Conservation (phyloP, 768 basidiomycete genomes). For the Amanita rimosa region DNA sequence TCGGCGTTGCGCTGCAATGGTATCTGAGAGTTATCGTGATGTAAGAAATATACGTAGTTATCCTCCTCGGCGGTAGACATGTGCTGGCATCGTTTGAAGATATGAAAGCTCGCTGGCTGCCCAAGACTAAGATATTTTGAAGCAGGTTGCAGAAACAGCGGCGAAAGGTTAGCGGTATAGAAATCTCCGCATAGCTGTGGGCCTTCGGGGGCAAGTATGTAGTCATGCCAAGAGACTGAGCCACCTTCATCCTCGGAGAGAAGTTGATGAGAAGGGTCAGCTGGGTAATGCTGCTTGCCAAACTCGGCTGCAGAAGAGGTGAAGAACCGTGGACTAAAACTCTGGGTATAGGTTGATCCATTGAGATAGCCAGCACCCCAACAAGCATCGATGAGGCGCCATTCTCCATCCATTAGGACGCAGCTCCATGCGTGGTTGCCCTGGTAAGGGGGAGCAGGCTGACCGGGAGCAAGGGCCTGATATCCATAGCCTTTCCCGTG, state of each 20-base stretch:
- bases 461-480: conserved; percentile 17
- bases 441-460: conserved; percentile 23
- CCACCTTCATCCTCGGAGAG: conserved; percentile 26
- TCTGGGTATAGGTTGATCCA: conserved; percentile 20
- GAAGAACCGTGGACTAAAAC: conserved; percentile 31
- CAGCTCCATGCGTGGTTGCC: conserved; percentile 41
- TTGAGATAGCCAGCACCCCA: conserved; percentile 37
- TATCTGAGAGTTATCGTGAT: conserved; percentile 19
- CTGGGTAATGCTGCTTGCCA: conserved; percentile 31
- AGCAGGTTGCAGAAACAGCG: conserved; percentile 23
- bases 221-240: conserved; percentile 30
- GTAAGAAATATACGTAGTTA: conserved; percentile 30
- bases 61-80: conserved; percentile 28
- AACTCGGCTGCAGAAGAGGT: conserved; percentile 30
- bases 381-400: conserved; percentile 35
- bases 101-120: conserved; percentile 23
- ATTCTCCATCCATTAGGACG: conserved; percentile 30
- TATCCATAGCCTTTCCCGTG: conserved; percentile 39
- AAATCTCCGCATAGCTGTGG: conserved; percentile 26
- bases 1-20: conserved; percentile 24
- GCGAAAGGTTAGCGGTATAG: conserved; percentile 20
- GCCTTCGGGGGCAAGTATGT: conserved; percentile 28
- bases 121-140: conserved; percentile 21
- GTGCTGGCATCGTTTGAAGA: conserved; percentile 36
- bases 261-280: conserved; percentile 31